phyloP scores from a whole-genome alignment of 805 yeast species.

The Barnettozyma vustinii region DNA sequence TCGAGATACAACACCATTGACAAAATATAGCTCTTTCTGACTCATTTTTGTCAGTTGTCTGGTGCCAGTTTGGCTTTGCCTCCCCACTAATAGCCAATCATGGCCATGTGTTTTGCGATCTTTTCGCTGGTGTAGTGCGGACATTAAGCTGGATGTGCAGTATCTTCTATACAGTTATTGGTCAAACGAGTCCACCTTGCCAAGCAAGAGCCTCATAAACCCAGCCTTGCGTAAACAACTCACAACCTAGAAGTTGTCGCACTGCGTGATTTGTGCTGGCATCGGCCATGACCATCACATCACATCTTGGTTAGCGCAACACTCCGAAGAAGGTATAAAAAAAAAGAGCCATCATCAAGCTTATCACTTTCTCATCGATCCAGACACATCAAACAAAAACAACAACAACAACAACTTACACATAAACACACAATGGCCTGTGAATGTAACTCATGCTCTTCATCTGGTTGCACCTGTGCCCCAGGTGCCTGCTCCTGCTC shows the following conservation, averaged over 20 bases:
- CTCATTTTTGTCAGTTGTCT: neutral
- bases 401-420: neutral
- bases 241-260: neutral
- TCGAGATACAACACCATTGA: too few species aligned
- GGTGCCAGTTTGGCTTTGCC: neutral
- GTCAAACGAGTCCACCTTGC: too few species aligned
- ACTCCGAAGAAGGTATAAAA: neutral
- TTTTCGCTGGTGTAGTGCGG: neutral
- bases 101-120: neutral
- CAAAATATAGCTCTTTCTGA: too few species aligned
- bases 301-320: slow-evolving; percentile 2
- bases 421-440: slow-evolving; percentile 3
- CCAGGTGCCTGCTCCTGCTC: slow-evolving; percentile 6
- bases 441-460: slow-evolving; percentile 6
- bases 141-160: neutral
- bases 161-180: neutral
- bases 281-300: neutral
- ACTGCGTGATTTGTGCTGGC: slow-evolving; percentile 3
- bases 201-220: too few species aligned
- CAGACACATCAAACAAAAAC: neutral
- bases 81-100: neutral
- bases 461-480: slow-evolving; percentile 8
- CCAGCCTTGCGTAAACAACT: neutral
- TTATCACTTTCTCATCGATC: slow-evolving; percentile 2
- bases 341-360: neutral